Evolutionary conservation across 2,329 filamentous ascomycete genomes (phyloP), one percentile per base, ranked within the genome.

Genomic region (Epichloe bromicola): DNA sequence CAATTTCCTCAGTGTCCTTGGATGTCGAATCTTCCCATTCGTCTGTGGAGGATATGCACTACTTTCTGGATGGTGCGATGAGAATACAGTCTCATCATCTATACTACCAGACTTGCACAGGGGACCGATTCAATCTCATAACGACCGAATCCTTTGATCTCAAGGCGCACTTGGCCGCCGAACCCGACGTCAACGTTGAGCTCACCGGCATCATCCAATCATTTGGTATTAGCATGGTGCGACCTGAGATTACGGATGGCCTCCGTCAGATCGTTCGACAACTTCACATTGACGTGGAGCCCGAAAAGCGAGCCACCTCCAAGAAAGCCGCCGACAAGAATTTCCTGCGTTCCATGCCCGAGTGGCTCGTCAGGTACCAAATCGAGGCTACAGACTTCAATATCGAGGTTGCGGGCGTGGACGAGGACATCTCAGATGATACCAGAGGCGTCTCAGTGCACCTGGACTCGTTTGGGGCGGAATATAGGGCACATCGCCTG

Each of bases 11-110:
- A 0, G 81, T 97, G 38, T 95, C 91, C 0, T 71, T 97, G 20
- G 93, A 98, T 60, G 77, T 95, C 46, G 93, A 98, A 62, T 95
- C 93, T 0, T 95, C 89, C n/a, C 93, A 98, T 67, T 93, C 88
- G 3, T 75, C 85, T 0, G 80, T 88, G 37, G 86, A 86, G 52
- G 86, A 94, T 36, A 71, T 89, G 3, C 86, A 96, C 62, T 98
- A 98, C 66, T 88, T 86, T 5, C 71, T 98, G 1, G 82, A 82
- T 14, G 88, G 89, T 0, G 85, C 86, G 3, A 82, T 94, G 63
- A 79, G 93, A 44, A 73, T 97, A 52, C 84, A 91, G 55, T 86
- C 88, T 1, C 89, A 96, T 63, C 80, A 88, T 56, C 75, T 98
- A 1, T 98, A 97, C 65, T 98, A 98, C 63, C 94, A 96, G 62